Evolutionary conservation across 2,329 filamentous ascomycete species (phyloP), one percentile per base, ranked within the genome.

Genomic region (Penicillium sp.): DNA sequence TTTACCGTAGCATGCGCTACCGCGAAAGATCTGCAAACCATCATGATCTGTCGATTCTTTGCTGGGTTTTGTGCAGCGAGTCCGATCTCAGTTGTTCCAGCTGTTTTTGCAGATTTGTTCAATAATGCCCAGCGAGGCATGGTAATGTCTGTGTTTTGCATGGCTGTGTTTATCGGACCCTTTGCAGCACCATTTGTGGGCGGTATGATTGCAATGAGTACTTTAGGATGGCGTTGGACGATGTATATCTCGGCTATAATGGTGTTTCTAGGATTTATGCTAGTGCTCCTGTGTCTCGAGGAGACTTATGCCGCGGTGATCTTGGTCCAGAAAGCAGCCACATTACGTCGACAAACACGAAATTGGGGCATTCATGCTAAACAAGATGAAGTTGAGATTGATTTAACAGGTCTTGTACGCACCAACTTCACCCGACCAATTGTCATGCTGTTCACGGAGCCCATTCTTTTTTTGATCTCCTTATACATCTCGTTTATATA

Each of bases 251-350:
- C 83, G 0, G 83, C 80, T 18, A 85, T 87, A 7, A 67, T 86
- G 2, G 80, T 83, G 60, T 68, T 75, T 6, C 54, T 72, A 17
- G 58, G 83, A 2, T 65, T 86, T 1, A 9, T 77, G 0, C 17
- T 83, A 3, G 82, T 80, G 30, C 50, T 81, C 4, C 54, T 84
- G 13, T 75, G 85, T 46, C 70, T 86, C 13, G 81, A 85, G 55
- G 85, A 87, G 65, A 79, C 75, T 15, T 87, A 85, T 53, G 75
- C 82, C 0, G 80, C 82, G 0, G 71, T 72, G 1, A 74, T 87
- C 2, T 77, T 88, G 0, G 75, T 84, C 1, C 65, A 68, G 54
- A 86, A 86, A 61, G 83, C 84, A 0, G 73, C 75, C 0, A 72
- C 76, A 0, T 69, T 86, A 13, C 78, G 85, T 2, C 75, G 80